Percentiles rank a stretch among this genome's conserved stretches.
Evolutionary conservation across 495 filamentous ascomycete genomes (phyloP).

Genomic region (Copromyces sp.): DNA sequence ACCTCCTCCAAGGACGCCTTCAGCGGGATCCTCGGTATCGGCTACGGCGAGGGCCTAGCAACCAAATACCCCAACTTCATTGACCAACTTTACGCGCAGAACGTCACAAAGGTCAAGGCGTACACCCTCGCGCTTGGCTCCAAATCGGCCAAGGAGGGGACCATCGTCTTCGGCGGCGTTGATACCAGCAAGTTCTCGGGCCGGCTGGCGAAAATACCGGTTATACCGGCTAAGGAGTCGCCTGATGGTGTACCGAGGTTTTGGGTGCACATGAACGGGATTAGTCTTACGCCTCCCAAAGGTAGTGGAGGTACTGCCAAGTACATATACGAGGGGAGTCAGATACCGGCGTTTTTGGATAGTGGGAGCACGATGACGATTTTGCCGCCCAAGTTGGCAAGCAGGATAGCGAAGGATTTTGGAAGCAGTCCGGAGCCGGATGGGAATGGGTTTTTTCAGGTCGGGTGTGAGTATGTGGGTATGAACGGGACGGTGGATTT

Average conservation of each 20-base stretch:
- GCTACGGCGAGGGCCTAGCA: slow-evolving; percentile 31
- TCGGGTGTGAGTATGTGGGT: slow-evolving; percentile 60
- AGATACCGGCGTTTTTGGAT: slow-evolving; percentile 67
- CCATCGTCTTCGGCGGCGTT: slow-evolving; percentile 86
- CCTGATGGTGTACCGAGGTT: slow-evolving; percentile 37
- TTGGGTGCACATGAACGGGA: slow-evolving; percentile 52
- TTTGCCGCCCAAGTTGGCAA: slow-evolving; percentile 57
- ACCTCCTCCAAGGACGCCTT: slow-evolving; percentile 21
- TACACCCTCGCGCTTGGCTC: slow-evolving; percentile 39
- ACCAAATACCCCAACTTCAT: slow-evolving; percentile 36
- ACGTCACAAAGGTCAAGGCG: slow-evolving; percentile 33
- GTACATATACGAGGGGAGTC: too few relatives aligned
- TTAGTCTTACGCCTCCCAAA: slow-evolving; percentile 39
- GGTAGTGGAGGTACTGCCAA: too few relatives aligned
- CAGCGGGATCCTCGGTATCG: slow-evolving; percentile 38
- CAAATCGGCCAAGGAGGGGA: slow-evolving; percentile 46
- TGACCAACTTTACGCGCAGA: slow-evolving; percentile 32
- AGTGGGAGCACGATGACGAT: slow-evolving; percentile 85
- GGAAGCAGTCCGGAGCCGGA: slow-evolving; percentile 44
- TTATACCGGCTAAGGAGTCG: slow-evolving; percentile 38
- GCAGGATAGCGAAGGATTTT: slow-evolving; percentile 54
- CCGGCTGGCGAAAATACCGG: slow-evolving; percentile 54
- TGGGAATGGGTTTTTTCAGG: slow-evolving; percentile 47
- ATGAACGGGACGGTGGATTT: slow-evolving; percentile 61
- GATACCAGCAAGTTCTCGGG: slow-evolving; percentile 78